phyloP scores from a whole-genome alignment of 108 stramenopile genomes.

The Nannochloropsis salina region DNA sequence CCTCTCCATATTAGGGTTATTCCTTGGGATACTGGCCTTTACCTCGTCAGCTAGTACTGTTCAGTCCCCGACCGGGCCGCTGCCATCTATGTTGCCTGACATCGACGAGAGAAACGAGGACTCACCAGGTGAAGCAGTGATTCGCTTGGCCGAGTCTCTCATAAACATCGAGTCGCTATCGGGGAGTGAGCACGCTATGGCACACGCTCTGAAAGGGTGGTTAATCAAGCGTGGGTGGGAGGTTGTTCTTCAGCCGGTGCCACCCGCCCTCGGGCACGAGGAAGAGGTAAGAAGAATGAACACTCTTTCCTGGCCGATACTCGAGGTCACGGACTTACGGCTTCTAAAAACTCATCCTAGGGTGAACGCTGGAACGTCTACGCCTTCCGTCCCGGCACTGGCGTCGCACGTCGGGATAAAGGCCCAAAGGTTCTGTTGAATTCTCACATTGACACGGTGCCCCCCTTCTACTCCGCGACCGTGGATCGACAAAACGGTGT shows the following conservation, averaged over 20 bases:
- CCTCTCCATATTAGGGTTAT: too few species aligned
- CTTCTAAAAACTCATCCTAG: neutral
- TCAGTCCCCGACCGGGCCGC: too few species aligned
- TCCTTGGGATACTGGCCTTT: too few species aligned
- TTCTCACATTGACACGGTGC: constrained; percentile 49
- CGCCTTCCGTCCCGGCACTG: neutral
- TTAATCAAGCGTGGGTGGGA: constrained; percentile 36
- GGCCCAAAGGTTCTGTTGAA: constrained; percentile 47
- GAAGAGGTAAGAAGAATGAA: constrained; percentile 29
- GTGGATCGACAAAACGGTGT: constrained; percentile 23
- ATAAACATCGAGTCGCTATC: constrained; percentile 42
- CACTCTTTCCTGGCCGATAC: neutral
- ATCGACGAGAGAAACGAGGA: constrained; percentile 14
- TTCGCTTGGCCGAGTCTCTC: constrained; percentile 38
- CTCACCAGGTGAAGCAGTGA: neutral
- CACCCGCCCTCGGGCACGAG: constrained; percentile 20
- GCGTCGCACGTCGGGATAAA: neutral
- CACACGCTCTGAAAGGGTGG: constrained; percentile 29
- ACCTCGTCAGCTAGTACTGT: too few species aligned
- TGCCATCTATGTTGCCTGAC: neutral
- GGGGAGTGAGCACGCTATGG: constrained; percentile 48
- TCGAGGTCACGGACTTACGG: neutral
- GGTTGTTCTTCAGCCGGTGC: constrained; percentile 40
- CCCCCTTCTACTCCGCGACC: neutral
- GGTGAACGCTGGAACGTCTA: neutral